phyloP scores from a whole-genome alignment of 2,329 filamentous ascomycete species.

The Colletotrichum sp. region DNA sequence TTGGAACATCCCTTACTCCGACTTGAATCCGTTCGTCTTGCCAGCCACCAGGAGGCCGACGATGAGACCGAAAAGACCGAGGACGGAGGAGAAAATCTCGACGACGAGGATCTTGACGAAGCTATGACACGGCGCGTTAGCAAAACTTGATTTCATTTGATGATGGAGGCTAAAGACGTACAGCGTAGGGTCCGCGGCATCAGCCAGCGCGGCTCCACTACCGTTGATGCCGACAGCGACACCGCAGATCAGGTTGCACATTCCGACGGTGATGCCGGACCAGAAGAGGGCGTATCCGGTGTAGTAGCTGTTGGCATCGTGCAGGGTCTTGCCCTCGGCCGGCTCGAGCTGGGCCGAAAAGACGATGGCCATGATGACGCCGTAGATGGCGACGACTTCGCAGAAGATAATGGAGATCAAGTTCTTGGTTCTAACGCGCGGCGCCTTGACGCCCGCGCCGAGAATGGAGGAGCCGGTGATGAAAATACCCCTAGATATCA shows the following conservation, averaged over 20 bases:
- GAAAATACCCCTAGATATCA: slow-evolving; percentile 84
- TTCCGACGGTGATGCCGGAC: slow-evolving; percentile 90
- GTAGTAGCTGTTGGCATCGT: slow-evolving; percentile 83
- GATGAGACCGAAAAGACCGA: slow-evolving; percentile 95
- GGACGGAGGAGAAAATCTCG: slow-evolving; percentile 98
- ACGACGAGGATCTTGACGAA: slow-evolving; percentile 99
- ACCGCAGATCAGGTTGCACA: slow-evolving; percentile 96
- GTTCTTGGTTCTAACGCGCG: slow-evolving; percentile 98
- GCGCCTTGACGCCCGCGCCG: slow-evolving; percentile 94
- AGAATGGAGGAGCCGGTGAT: slow-evolving; percentile 98
- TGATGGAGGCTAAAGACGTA: slow-evolving; percentile 48
- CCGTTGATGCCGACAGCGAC: slow-evolving; percentile 98
- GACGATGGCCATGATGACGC: slow-evolving; percentile 99
- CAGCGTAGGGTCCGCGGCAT: slow-evolving; percentile 91
- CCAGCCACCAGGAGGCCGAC: slow-evolving; percentile 87
- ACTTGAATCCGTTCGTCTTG: slow-evolving; percentile 79
- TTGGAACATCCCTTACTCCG: slow-evolving; percentile 22
- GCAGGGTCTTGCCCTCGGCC: slow-evolving; percentile 68
- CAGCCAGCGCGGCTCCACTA: slow-evolving; percentile 92
- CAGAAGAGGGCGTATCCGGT: slow-evolving; percentile 96
- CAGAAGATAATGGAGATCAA: slow-evolving; percentile 99
- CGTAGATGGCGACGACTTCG: slow-evolving; percentile 99
- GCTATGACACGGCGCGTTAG: slow-evolving; percentile 48
- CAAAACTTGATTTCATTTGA: slow-evolving; percentile 23
- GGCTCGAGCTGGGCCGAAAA: slow-evolving; percentile 87